These are phyloP conservation scores for Lactarius sp. DNA, from an alignment of 768 basidiomycete genomes.

Conservation along the genomic window DNA sequence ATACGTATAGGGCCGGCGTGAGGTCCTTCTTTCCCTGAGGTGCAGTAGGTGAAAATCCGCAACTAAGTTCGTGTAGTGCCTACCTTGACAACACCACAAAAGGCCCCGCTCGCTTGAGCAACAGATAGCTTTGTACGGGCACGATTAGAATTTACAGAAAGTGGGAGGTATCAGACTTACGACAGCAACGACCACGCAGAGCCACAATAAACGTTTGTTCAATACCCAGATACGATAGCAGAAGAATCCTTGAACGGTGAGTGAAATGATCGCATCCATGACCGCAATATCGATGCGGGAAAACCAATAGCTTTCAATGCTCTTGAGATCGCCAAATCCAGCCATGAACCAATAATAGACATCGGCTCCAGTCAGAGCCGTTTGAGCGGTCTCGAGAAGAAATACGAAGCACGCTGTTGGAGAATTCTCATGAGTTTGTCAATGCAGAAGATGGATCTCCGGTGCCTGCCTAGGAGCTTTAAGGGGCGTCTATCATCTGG, in stretches of 20 bases:
- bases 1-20: slow-evolving; percentile 5
- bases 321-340: slow-evolving; percentile 9
- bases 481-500: slow-evolving; percentile 2
- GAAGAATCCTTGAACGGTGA: slow-evolving; percentile 15
- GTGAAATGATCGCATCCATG: slow-evolving; percentile 10
- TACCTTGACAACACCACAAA: slow-evolving; percentile 4
- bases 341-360: slow-evolving; percentile 20
- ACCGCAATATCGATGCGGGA: slow-evolving; percentile 9
- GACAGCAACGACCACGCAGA: not conserved
- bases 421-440: not conserved
- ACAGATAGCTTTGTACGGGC: not conserved
- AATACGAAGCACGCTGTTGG: slow-evolving; percentile 6
- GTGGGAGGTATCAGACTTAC: not conserved
- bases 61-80: not conserved
- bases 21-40: not conserved
- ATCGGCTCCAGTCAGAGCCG: slow-evolving; percentile 13
- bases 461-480: not conserved
- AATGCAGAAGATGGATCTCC: not conserved
- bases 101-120: not conserved
- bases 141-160: too few relatives aligned
- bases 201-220: slow-evolving; percentile 4
- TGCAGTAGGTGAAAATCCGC: not conserved
- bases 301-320: slow-evolving; percentile 6
- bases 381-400: slow-evolving; percentile 11
- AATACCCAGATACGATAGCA: slow-evolving; percentile 16